Conservation (phyloP, 2,329 filamentous ascomycete species). For the Clonostachys byssicola region DNA sequence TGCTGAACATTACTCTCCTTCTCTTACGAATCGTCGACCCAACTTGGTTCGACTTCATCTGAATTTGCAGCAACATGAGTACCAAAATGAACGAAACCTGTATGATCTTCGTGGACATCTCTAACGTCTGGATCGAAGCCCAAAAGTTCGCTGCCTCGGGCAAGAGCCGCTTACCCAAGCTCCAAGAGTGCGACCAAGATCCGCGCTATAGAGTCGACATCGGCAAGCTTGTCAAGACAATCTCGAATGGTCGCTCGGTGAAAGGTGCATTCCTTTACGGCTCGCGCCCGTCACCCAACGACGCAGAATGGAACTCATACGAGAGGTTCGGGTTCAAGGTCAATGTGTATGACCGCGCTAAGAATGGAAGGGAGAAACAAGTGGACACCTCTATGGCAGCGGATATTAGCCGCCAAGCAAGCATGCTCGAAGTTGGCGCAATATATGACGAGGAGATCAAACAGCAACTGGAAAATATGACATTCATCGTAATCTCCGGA, state of each 20-base stretch:
- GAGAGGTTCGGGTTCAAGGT: slow-evolving; percentile 8
- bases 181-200: slow-evolving; percentile 11
- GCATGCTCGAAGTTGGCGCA: slow-evolving; percentile 4
- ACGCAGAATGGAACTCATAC: slow-evolving; percentile 9
- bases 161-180: slow-evolving; percentile 2
- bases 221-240: slow-evolving; percentile 7
- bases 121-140: slow-evolving; percentile 17
- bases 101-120: slow-evolving; percentile 15
- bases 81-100: slow-evolving; percentile 6
- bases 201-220: slow-evolving; percentile 10
- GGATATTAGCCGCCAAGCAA: slow-evolving; percentile 8
- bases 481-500: slow-evolving; percentile 14
- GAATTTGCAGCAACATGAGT: background rate
- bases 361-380: slow-evolving; percentile 14
- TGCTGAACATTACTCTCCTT: too few relatives aligned
- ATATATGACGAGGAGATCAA: background rate
- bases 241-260: slow-evolving; percentile 7
- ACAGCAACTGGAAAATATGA: slow-evolving; percentile 3
- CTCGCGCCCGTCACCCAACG: slow-evolving; percentile 15
- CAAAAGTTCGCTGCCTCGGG: slow-evolving; percentile 12
- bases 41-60: too few relatives aligned
- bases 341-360: slow-evolving; percentile 10
- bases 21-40: too few relatives aligned
- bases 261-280: slow-evolving; percentile 12
- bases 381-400: slow-evolving; percentile 15